Conservation (phyloP, 768 basidiomycete species). For the Suillus variegatus region DNA sequence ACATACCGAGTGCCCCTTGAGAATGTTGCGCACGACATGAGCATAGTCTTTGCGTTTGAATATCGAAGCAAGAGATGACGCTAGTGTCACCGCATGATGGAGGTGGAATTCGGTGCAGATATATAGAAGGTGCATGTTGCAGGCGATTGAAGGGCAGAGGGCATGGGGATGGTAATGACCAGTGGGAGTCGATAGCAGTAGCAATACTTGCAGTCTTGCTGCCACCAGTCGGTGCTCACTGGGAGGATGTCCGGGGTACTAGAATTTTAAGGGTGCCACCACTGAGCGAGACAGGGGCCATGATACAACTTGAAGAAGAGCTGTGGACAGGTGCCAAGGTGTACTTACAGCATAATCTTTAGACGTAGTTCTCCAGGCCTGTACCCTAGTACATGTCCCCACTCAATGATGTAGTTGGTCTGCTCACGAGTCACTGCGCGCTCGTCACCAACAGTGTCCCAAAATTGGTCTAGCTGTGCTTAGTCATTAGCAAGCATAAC, state of each 20-base stretch:
- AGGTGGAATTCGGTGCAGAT: not conserved
- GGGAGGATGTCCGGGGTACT: not conserved
- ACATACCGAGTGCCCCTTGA: not conserved
- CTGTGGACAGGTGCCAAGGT: not conserved
- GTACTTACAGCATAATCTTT: not conserved
- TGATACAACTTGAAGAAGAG: not conserved
- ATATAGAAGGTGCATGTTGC: not conserved
- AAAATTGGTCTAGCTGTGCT: conserved; percentile 2
- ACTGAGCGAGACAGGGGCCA: not conserved
- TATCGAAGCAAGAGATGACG: not conserved
- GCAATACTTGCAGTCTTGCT: no score
- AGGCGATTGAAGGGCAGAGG: not conserved
- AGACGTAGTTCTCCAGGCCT: not conserved
- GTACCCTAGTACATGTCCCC: not conserved
- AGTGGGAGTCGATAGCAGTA: not conserved
- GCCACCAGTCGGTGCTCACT: no score
- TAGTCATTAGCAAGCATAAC: not conserved
- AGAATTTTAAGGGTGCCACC: not conserved
- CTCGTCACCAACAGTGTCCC: not conserved
- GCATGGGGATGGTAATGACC: not conserved
- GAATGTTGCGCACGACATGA: not conserved
- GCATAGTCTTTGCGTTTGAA: not conserved
- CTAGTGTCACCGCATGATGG: not conserved
- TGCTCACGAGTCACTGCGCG: not conserved
- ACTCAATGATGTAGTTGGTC: not conserved